Percentiles rank a stretch among this genome's conserved stretches.
Evolutionary conservation across 1,284 basidiomycete species (phyloP).

Genomic region (Trametes sp.): DNA sequence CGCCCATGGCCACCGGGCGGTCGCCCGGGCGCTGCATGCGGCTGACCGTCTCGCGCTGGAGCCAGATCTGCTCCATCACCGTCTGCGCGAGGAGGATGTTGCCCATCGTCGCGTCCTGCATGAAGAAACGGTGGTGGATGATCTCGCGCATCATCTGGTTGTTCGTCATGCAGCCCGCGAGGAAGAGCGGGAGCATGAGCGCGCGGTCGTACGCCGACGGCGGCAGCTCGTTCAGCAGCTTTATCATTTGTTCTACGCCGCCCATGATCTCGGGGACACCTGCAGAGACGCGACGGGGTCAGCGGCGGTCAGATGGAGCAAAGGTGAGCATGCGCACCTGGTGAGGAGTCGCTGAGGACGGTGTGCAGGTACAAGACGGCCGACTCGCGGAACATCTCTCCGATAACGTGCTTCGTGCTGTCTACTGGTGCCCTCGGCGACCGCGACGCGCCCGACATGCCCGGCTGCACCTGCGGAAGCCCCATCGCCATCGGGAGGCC

Average conservation of each 20-base stretch:
- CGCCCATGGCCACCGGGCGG: constrained; percentile 47
- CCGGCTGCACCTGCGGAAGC: constrained; percentile 31
- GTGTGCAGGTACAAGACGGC: constrained; percentile 76
- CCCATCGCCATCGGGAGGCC: constrained; percentile 29
- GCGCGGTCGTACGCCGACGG: constrained; percentile 68
- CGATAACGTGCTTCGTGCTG: constrained; percentile 46
- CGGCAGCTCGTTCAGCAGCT: constrained; percentile 59
- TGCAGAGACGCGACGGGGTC: constrained; percentile 41
- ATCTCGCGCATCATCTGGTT: constrained; percentile 65
- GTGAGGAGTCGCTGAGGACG: constrained; percentile 69
- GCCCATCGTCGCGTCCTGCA: constrained; percentile 64
- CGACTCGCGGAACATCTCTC: constrained; percentile 71
- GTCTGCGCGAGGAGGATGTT: constrained; percentile 66
- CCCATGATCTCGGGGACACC: constrained; percentile 76
- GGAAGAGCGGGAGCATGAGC: constrained; percentile 73
- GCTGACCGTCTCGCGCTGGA: constrained; percentile 50
- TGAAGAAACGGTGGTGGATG: constrained; percentile 62
- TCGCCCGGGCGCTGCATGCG: constrained; percentile 45
- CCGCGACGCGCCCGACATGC: constrained; percentile 50
- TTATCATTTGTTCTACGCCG: constrained; percentile 61
- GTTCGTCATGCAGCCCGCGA: constrained; percentile 76
- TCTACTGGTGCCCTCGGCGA: constrained; percentile 32
- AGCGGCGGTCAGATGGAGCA: constrained; percentile 5
- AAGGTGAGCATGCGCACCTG: constrained; percentile 55
- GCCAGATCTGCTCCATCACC: constrained; percentile 59